Percentiles rank a stretch among this genome's conserved stretches.
Conservation (phyloP, 148 eudicot species). For the Persicaria tinctoria region DNA sequence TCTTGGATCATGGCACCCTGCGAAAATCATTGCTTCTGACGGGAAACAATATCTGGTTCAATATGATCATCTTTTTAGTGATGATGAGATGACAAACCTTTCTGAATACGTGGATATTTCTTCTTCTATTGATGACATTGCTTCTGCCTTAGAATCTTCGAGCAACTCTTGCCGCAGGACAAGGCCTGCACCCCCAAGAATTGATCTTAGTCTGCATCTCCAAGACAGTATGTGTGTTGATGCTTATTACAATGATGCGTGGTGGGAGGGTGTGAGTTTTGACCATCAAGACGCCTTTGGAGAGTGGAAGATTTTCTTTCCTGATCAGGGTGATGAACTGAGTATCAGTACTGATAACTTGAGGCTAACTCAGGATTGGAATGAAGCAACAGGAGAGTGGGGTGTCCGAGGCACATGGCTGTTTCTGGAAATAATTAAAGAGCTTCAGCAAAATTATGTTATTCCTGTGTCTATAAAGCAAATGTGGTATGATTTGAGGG, state of each 20-base stretch:
- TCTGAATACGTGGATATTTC: conserved; percentile 37
- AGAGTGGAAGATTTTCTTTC: conserved; percentile 59
- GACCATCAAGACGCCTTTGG: conserved; percentile 35
- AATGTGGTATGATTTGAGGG: conserved; percentile 82
- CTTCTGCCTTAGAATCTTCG: not conserved
- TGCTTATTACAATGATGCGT: conserved; percentile 51
- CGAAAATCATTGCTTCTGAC: conserved; percentile 25
- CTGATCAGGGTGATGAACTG: conserved; percentile 74
- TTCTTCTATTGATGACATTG: conserved; percentile 33
- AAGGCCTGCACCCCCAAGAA: conserved; percentile 44
- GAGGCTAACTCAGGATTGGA: conserved; percentile 68
- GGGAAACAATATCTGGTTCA: conserved; percentile 25
- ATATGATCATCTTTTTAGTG: conserved; percentile 43
- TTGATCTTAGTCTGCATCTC: conserved; percentile 16
- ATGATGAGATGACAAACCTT: conserved; percentile 21
- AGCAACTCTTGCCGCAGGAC: conserved; percentile 32
- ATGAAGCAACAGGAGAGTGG: conserved; percentile 57
- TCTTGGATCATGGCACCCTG: conserved; percentile 86
- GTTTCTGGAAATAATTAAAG: conserved; percentile 52
- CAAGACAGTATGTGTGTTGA: conserved; percentile 77
- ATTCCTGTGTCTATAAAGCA: conserved; percentile 62
- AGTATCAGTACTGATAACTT: conserved; percentile 15
- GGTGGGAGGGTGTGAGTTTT: conserved; percentile 99
- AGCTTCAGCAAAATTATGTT: conserved; percentile 28
- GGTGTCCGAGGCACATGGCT: conserved; percentile 63